Conservation (phyloP, 1,139 yeast species). For the Saccharomycopsis hybrid region DNA sequence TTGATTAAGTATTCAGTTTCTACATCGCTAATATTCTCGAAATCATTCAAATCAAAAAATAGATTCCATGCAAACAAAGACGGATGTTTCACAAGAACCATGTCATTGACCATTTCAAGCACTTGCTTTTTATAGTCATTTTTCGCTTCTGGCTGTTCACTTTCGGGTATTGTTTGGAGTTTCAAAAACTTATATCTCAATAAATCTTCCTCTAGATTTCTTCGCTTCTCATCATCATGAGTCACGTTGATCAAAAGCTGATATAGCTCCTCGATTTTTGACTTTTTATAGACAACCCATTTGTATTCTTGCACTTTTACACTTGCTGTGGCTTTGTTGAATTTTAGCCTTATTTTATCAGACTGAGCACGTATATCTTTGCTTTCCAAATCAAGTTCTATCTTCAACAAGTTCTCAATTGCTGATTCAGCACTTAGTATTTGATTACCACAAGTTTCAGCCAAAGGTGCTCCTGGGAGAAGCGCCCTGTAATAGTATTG, state of each 20-base stretch:
- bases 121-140: slow-evolving; percentile 40
- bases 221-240: slow-evolving; percentile 56
- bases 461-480: slow-evolving; percentile 59
- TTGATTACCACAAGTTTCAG: slow-evolving; percentile 46
- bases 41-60: slow-evolving; percentile 73
- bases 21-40: slow-evolving; percentile 40
- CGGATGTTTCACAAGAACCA: slow-evolving; percentile 63
- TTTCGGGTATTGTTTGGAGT: slow-evolving; percentile 41
- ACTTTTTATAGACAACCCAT: slow-evolving; percentile 44
- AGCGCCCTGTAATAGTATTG: slow-evolving; percentile 46
- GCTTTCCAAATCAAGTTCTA: slow-evolving; percentile 40
- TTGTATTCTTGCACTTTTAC: slow-evolving; percentile 37
- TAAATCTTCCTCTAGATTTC: slow-evolving; percentile 51
- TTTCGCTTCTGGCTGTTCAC: slow-evolving; percentile 26
- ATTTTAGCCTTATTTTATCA: slow-evolving; percentile 34
- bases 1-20: slow-evolving; percentile 41
- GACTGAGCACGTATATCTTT: slow-evolving; percentile 21
- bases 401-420: slow-evolving; percentile 43
- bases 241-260: slow-evolving; percentile 51
- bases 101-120: slow-evolving; percentile 56
- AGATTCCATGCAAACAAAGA: slow-evolving; percentile 67
- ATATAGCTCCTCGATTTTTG: slow-evolving; percentile 49
- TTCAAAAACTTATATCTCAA: slow-evolving; percentile 51
- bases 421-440: slow-evolving; percentile 48
- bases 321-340: slow-evolving; percentile 21